phyloP scores from a whole-genome alignment of 768 basidiomycete species.

The Hypholoma sublateritium region DNA sequence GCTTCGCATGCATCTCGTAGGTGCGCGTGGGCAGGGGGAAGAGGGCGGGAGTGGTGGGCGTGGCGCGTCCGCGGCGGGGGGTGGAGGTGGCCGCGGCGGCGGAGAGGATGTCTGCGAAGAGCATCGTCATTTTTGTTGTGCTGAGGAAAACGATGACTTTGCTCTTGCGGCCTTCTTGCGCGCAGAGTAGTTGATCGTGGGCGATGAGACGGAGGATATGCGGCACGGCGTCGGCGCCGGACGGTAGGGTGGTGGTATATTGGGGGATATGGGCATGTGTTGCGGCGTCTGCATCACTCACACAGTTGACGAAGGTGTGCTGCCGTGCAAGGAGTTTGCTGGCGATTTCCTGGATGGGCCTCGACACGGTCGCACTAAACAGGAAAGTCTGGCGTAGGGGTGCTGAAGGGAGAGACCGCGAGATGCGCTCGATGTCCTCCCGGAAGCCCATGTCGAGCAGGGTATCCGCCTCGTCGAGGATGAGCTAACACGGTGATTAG shows the following conservation, averaged over 20 bases:
- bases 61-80: slow-evolving; percentile 44
- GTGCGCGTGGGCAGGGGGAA: slow-evolving; percentile 61
- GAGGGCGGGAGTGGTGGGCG: slow-evolving; percentile 18
- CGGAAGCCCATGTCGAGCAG: slow-evolving; percentile 92
- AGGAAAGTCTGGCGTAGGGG: slow-evolving; percentile 86
- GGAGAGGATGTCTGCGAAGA: slow-evolving; percentile 43
- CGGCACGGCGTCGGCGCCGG: slow-evolving; percentile 67
- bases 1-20: slow-evolving; percentile 84
- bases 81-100: slow-evolving; percentile 33
- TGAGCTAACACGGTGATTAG: slow-evolving; percentile 47
- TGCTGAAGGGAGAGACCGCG: slow-evolving; percentile 54
- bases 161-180: slow-evolving; percentile 38
- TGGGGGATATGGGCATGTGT: slow-evolving; percentile 80
- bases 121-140: slow-evolving; percentile 82
- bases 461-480: slow-evolving; percentile 92
- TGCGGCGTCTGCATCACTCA: slow-evolving; percentile 58
- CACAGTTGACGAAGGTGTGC: slow-evolving; percentile 74
- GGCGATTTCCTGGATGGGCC: slow-evolving; percentile 70
- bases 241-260: slow-evolving; percentile 73
- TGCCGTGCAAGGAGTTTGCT: slow-evolving; percentile 54
- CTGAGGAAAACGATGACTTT: slow-evolving; percentile 84
- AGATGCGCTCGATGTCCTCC: slow-evolving; percentile 77
- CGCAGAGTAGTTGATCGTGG: slow-evolving; percentile 81
- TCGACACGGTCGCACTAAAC: slow-evolving; percentile 86
- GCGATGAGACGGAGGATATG: slow-evolving; percentile 79